These are phyloP conservation scores for Colletotrichum sublineola DNA, from an alignment of 2,329 filamentous ascomycete species.

Conservation along the genomic window DNA sequence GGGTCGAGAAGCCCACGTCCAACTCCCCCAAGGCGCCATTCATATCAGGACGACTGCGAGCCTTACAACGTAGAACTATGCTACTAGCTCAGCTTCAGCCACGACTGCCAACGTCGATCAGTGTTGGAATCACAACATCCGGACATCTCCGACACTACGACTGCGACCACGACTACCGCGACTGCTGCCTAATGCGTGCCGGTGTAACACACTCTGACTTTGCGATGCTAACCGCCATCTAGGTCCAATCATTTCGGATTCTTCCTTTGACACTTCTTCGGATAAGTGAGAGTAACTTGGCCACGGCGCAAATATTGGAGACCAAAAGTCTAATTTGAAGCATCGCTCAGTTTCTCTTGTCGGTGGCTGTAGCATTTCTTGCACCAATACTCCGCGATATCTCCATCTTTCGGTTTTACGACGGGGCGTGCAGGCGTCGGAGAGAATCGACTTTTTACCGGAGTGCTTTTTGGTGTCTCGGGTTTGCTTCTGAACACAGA, in stretches of 20 bases:
- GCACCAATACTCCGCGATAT: conserved; percentile 39
- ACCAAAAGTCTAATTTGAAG: conserved; percentile 43
- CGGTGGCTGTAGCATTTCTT: conserved; percentile 41
- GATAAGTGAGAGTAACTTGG: conserved; percentile 51
- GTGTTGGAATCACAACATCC: background rate
- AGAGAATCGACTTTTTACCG: conserved; percentile 53
- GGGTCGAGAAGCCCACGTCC: background rate
- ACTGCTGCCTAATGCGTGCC: conserved; percentile 7
- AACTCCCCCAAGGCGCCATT: too few relatives aligned
- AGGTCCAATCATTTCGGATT: conserved; percentile 41
- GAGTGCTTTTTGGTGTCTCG: conserved; percentile 55
- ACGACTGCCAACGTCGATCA: background rate
- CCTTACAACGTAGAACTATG: background rate
- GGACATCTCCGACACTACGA: background rate
- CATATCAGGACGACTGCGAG: too few relatives aligned
- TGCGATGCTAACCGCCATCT: conserved; percentile 15
- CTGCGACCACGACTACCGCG: conserved; percentile 19
- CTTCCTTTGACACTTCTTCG: conserved; percentile 38
- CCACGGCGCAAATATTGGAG: conserved; percentile 41
- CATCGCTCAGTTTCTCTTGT: conserved; percentile 41
- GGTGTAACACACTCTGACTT: background rate
- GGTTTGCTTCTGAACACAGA: conserved; percentile 53
- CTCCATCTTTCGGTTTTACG: conserved; percentile 43
- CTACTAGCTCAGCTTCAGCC: background rate
- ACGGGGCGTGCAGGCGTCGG: conserved; percentile 58